phyloP scores from a whole-genome alignment of 2,329 filamentous ascomycete genomes.

The Rhexocercosporidium sp. region DNA sequence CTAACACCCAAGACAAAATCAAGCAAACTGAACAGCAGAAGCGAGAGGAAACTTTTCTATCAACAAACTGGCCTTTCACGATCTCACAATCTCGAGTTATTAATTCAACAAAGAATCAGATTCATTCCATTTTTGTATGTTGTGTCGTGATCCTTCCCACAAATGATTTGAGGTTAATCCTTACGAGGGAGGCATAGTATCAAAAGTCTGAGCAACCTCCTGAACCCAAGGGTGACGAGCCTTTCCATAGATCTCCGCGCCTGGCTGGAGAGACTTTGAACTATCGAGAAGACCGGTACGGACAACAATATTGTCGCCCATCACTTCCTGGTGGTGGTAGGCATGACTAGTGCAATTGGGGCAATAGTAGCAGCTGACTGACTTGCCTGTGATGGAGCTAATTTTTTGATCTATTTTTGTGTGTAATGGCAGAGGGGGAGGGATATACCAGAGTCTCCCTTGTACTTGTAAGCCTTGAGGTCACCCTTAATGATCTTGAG shows the following conservation, averaged over 20 bases:
- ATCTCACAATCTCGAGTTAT: neutral
- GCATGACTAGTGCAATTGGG: conserved; percentile 59
- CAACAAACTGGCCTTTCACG: neutral
- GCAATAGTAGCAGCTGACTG: conserved; percentile 63
- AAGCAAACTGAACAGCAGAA: neutral
- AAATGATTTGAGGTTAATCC: neutral
- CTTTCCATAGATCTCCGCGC: conserved; percentile 61
- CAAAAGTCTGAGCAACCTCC: conserved; percentile 53
- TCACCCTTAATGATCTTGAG: conserved; percentile 58
- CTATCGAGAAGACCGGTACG: conserved; percentile 56
- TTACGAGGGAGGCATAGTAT: conserved; percentile 48
- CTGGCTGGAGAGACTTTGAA: conserved; percentile 52
- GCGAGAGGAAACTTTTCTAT: neutral
- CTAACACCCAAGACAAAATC: no score
- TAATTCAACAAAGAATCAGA: neutral
- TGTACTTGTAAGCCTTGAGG: conserved; percentile 58
- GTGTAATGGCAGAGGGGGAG: neutral
- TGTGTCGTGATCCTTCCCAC: neutral
- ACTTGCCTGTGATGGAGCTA: conserved; percentile 49
- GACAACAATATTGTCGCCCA: conserved; percentile 57
- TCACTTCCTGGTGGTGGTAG: conserved; percentile 58
- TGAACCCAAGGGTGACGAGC: conserved; percentile 56
- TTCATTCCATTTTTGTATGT: neutral
- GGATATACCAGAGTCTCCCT: conserved; percentile 55
- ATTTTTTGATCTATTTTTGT: neutral